Evolutionary conservation across 176 grass and related monocot genomes (phyloP).

Genomic region (Luzula sylvatica): DNA sequence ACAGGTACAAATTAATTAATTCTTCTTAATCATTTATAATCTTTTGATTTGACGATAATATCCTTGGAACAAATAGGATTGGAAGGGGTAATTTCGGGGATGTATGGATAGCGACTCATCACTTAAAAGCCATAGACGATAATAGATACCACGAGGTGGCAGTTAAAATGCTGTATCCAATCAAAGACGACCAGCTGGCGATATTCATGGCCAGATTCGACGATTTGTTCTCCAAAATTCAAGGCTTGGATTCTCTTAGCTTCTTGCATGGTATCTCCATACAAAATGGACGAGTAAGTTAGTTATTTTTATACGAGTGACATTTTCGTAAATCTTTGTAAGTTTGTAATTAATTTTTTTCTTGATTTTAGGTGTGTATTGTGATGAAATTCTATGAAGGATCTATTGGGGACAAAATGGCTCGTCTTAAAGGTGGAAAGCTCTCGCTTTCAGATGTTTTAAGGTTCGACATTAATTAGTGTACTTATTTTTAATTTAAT

Average conservation of each 20-base stretch:
- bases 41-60: background rate
- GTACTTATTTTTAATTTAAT: slow-evolving; percentile 7
- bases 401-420: slow-evolving; percentile 86
- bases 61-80: slow-evolving; percentile 30
- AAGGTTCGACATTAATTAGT: slow-evolving; percentile 23
- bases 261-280: slow-evolving; percentile 70
- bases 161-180: slow-evolving; percentile 87
- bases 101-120: slow-evolving; percentile 91
- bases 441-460: slow-evolving; percentile 72
- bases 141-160: slow-evolving; percentile 73
- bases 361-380: slow-evolving; percentile 62
- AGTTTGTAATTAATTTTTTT: background rate
- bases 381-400: slow-evolving; percentile 97
- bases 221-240: slow-evolving; percentile 70
- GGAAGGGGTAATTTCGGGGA: slow-evolving; percentile 86
- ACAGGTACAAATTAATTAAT: slow-evolving; percentile 13
- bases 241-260: slow-evolving; percentile 50
- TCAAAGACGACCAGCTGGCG: slow-evolving; percentile 80
- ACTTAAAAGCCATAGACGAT: slow-evolving; percentile 44
- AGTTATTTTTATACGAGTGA: background rate
- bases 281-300: slow-evolving; percentile 76
- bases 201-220: slow-evolving; percentile 63
- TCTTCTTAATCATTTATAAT: no score
- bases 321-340: no score
- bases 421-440: slow-evolving; percentile 74